Conservation (phyloP, 805 yeast genomes). For the Ogataea paradorogensis region DNA sequence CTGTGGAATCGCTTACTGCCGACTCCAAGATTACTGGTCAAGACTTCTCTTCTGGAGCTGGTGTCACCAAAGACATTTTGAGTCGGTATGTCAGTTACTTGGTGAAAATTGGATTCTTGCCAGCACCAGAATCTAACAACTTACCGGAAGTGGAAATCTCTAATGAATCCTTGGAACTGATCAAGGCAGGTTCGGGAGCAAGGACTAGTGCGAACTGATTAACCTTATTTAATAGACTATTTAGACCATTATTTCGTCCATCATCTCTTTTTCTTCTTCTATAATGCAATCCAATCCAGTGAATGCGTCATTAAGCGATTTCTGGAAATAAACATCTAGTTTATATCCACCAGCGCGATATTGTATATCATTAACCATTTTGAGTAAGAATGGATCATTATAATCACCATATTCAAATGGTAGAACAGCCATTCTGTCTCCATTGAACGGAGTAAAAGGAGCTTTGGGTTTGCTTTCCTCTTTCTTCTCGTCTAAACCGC, state of each 20-base stretch:
- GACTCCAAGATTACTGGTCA: conserved; percentile 59
- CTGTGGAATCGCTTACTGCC: conserved; percentile 60
- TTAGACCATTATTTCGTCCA: conserved; percentile 6
- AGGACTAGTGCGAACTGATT: conserved; percentile 57
- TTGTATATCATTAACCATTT: conserved; percentile 48
- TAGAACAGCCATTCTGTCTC: conserved; percentile 65
- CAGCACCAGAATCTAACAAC: conserved; percentile 39
- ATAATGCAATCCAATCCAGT: conserved; percentile 84
- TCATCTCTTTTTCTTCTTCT: conserved; percentile 47
- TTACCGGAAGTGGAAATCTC: conserved; percentile 60
- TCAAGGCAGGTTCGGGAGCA: conserved; percentile 68
- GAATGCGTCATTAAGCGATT: conserved; percentile 84
- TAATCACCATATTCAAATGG: conserved; percentile 48
- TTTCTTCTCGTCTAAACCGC: conserved; percentile 26
- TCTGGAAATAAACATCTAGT: conserved; percentile 62
- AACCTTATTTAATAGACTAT: conserved; percentile 2
- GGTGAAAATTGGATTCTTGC: conserved; percentile 75
- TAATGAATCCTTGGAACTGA: conserved; percentile 54
- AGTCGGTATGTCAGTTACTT: conserved; percentile 80
- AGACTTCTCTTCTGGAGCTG: conserved; percentile 68
- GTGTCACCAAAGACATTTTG: conserved; percentile 64
- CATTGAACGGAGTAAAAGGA: conserved; percentile 94
- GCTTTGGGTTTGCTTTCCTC: conserved; percentile 27
- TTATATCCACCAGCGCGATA: conserved; percentile 86
- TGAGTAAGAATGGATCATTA: conserved; percentile 56